Percentiles rank a stretch among this genome's conserved stretches.
These are phyloP conservation scores for Trichoderma lentiforme DNA, from an alignment of 2,329 filamentous ascomycete genomes.

Conservation along the genomic window DNA sequence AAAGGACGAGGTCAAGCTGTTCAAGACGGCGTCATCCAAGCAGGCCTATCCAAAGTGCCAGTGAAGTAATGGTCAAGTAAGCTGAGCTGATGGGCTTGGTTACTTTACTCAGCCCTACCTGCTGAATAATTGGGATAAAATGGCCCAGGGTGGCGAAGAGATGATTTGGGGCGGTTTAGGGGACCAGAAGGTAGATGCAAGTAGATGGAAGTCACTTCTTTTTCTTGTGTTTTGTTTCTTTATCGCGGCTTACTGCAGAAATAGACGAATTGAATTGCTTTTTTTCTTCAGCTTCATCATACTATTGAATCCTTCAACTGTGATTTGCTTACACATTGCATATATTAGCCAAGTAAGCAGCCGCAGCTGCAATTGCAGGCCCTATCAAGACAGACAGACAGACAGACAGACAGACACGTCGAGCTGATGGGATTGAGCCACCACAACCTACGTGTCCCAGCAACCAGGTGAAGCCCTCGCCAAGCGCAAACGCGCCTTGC, in stretches of 20 bases:
- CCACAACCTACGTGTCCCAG: neutral
- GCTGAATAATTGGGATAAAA: constrained; percentile 1
- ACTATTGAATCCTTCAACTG: neutral
- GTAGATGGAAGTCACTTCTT: constrained; percentile 3
- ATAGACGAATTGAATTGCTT: neutral
- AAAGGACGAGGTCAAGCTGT: constrained; percentile 42
- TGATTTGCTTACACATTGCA: neutral
- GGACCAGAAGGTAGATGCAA: neutral
- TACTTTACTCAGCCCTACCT: constrained; percentile 10
- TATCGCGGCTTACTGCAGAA: neutral
- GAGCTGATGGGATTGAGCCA: neutral
- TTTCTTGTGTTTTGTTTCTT: neutral
- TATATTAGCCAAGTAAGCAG: neutral
- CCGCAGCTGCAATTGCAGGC: neutral
- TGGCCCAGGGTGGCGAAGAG: neutral
- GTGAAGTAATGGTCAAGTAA: neutral
- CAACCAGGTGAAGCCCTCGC: neutral
- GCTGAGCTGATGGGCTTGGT: constrained; percentile 15
- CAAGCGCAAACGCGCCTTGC: neutral
- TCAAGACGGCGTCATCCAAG: constrained; percentile 4
- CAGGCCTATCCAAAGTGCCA: constrained; percentile 7
- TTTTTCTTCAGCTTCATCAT: neutral
- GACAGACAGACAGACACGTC: neutral
- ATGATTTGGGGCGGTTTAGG: neutral
- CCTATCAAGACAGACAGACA: neutral